Evolutionary conservation across 1,139 yeast species (phyloP).

Genomic region (Protomyces gravidus): DNA sequence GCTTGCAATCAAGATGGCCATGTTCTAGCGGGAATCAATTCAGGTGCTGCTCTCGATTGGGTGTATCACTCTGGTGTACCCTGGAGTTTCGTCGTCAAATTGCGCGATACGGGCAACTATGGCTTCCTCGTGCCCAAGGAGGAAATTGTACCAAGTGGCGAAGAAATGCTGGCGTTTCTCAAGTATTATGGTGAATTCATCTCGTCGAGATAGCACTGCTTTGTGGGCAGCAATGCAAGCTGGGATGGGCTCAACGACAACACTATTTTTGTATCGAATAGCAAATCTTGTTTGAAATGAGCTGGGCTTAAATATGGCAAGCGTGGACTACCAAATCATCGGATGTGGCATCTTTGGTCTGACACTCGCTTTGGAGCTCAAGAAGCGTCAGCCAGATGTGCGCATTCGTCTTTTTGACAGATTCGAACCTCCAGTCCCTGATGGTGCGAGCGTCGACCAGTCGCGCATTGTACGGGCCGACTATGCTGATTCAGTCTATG

Average conservation of each 20-base stretch:
- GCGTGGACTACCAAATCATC: slow-evolving; percentile 38
- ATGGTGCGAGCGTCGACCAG: slow-evolving; percentile 46
- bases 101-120: slow-evolving; percentile 77
- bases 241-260: no score
- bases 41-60: slow-evolving; percentile 77
- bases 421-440: slow-evolving; percentile 43
- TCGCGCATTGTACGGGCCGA: slow-evolving; percentile 46
- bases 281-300: no score
- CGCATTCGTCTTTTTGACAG: slow-evolving; percentile 43
- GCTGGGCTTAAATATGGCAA: no score
- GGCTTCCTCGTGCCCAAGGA: slow-evolving; percentile 75
- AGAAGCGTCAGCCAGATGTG: slow-evolving; percentile 33
- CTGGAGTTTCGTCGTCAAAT: slow-evolving; percentile 79
- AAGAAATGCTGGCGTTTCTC: slow-evolving; percentile 63
- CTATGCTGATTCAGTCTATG: slow-evolving; percentile 45
- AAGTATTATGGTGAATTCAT: slow-evolving; percentile 67
- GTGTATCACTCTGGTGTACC: slow-evolving; percentile 69
- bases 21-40: slow-evolving; percentile 58
- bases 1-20: slow-evolving; percentile 54
- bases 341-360: slow-evolving; percentile 52
- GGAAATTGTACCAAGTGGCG: slow-evolving; percentile 70
- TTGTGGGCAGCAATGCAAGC: no score
- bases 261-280: background rate
- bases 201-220: background rate
- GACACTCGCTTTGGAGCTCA: slow-evolving; percentile 45